phyloP scores from a whole-genome alignment of 129 eudicot species.

The Silybum marianum region DNA sequence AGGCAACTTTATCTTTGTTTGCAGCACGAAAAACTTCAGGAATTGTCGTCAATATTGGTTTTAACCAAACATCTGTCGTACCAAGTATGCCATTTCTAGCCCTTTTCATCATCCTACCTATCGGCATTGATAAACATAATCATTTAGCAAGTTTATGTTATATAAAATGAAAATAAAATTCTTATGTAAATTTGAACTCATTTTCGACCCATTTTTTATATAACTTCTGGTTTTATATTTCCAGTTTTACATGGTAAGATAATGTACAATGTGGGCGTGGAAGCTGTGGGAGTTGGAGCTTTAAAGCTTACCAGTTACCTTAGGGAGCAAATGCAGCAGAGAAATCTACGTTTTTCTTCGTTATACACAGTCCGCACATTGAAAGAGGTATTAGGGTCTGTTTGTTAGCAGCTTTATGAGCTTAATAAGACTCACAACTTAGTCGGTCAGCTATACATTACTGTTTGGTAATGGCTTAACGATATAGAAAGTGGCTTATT shows the following conservation, averaged over 20 bases:
- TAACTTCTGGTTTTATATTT: constrained; percentile 11
- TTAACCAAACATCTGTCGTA: constrained; percentile 83
- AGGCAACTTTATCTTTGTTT: constrained; percentile 93
- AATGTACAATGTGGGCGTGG: constrained; percentile 87
- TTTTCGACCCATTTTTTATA: background rate
- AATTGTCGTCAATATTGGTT: constrained; percentile 91
- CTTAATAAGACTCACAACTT: too few species aligned
- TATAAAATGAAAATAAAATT: background rate
- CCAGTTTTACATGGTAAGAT: constrained; percentile 87
- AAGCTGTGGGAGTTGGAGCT: constrained; percentile 81
- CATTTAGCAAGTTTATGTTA: constrained; percentile 8
- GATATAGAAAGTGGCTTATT: too few species aligned
- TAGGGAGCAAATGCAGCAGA: constrained; percentile 84
- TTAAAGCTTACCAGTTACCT: constrained; percentile 89
- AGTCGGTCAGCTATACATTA: too few species aligned
- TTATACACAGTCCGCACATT: constrained; percentile 82
- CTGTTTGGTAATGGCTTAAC: too few species aligned
- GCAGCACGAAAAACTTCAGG: constrained; percentile 92
- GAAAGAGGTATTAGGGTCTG: constrained; percentile 66
- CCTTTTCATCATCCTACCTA: background rate
- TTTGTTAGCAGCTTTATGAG: too few species aligned
- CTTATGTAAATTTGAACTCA: background rate
- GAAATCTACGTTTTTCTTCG: constrained; percentile 63
- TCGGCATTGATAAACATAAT: background rate
- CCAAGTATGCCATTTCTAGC: constrained; percentile 67